Conservation (phyloP, 441 rosid genomes). For the Jatropha multifida region DNA sequence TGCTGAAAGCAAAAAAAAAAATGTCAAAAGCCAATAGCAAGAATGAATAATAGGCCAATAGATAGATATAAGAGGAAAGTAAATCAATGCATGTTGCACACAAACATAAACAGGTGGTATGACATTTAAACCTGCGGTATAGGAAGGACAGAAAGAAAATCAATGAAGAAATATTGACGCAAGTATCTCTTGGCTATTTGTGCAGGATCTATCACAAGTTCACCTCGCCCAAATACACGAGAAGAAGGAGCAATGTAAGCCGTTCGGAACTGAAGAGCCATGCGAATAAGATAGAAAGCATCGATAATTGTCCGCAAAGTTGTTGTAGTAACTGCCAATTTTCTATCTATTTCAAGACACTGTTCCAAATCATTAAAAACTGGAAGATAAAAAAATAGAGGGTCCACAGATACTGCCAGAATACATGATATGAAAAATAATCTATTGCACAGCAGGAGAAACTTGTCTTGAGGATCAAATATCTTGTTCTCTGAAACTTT, state of each 20-base stretch:
- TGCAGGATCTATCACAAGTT: conserved; percentile 89
- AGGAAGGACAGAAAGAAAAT: conserved; percentile 87
- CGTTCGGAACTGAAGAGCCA: conserved; percentile 91
- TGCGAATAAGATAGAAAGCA: conserved; percentile 81
- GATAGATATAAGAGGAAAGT: conserved; percentile 11
- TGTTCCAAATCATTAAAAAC: conserved; percentile 43
- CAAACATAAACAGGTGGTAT: conserved; percentile 17
- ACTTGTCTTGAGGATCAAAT: conserved; percentile 93
- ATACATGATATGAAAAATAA: conserved; percentile 80
- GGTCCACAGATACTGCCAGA: conserved; percentile 85
- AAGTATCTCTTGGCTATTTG: conserved; percentile 89
- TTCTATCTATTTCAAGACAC: conserved; percentile 80
- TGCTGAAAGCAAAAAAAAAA: background rate
- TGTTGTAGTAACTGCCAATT: conserved; percentile 66
- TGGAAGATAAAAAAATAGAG: conserved; percentile 91
- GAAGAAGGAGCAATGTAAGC: conserved; percentile 97
- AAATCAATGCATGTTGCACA: conserved; percentile 11
- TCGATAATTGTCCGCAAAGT: conserved; percentile 74
- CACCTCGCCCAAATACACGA: conserved; percentile 95
- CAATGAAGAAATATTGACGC: conserved; percentile 69
- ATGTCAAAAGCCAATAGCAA: background rate
- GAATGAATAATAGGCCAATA: background rate
- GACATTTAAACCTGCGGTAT: conserved; percentile 78
- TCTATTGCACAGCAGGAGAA: conserved; percentile 75
- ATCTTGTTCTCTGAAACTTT: conserved; percentile 84